These are phyloP conservation scores for Coleophoma crateriformis DNA, from an alignment of 2,329 filamentous ascomycete species.

Conservation along the genomic window DNA sequence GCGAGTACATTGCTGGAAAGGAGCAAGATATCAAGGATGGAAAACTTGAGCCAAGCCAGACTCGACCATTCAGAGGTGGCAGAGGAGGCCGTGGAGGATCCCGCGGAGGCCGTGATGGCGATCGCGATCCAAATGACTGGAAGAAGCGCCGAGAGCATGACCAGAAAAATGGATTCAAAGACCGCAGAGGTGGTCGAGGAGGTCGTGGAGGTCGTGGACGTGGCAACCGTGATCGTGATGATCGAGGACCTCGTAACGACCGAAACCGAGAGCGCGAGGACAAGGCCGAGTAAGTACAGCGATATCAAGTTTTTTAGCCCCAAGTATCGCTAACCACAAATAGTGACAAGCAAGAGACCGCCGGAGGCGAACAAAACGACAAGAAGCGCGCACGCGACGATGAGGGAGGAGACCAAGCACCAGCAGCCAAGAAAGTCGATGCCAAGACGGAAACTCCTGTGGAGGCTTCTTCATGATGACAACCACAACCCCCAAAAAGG, in stretches of 20 bases:
- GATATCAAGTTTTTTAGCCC: constrained; percentile 5
- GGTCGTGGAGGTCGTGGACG: constrained; percentile 38
- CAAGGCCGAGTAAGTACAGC: constrained; percentile 13
- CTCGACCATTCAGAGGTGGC: constrained; percentile 2
- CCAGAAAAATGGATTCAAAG: constrained; percentile 53
- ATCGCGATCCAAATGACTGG: constrained; percentile 52
- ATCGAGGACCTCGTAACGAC: constrained; percentile 28
- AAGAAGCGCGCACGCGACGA: constrained; percentile 15
- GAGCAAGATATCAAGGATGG: constrained; percentile 65
- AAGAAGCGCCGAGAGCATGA: constrained; percentile 59
- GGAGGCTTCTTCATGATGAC: constrained; percentile 11
- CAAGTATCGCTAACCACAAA: too few species aligned
- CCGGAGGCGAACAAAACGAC: constrained; percentile 6
- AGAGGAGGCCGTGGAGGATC: constrained; percentile 1
- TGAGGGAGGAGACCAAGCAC: constrained; percentile 29
- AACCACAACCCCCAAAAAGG: too few species aligned
- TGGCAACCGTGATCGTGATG: constrained; percentile 35
- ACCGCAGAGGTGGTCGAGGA: constrained; percentile 24
- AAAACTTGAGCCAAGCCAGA: constrained; percentile 51
- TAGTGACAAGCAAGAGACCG: background rate
- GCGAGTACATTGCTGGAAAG: constrained; percentile 79
- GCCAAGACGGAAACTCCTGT: constrained; percentile 18
- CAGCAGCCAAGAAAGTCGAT: constrained; percentile 58
- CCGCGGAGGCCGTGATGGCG: constrained; percentile 27
- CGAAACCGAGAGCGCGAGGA: constrained; percentile 29